Evolutionary conservation across 306 rosid genomes (phyloP), one percentile per base, ranked within the genome.

Genomic region (Erythrophleum fordii): DNA sequence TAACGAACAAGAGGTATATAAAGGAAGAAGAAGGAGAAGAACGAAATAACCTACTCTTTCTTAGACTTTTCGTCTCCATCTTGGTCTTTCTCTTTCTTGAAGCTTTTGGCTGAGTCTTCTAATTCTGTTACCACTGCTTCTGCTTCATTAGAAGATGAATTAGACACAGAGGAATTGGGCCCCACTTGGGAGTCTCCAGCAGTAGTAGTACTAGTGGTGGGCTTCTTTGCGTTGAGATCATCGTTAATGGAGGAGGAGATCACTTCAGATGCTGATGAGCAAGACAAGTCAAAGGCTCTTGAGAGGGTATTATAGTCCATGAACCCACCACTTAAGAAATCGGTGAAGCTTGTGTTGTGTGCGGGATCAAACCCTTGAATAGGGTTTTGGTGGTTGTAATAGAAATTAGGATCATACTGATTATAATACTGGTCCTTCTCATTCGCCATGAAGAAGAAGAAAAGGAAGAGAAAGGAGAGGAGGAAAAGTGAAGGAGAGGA

Each of bases 211-310:
- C 49, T n/a, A 37, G 49, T 42, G 31, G 8, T 25, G 26, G 66
- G 73, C 34, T 75, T 85, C 58, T 77, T 80, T 49, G 53, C 48
- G 37, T 74, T 83, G 61, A 55, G 61, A 6, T 55, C 59, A 22
- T 84, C 86, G 58, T 87, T 86, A 62, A 87, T 79, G 52, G 89
- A 82, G 13, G 93, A 79, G 3, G 93, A 89, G 70, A 89, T 75
- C 34, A 90, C 88, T 84, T 90, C 91, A 68, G 97, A 83, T 3
- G 72, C 72, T 39, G 97, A 88, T 5, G 97, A 91, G 55, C 97
- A 93, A 44, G 99, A 86, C 88, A 93, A 62, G 84, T 91, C 97
- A 72, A 95, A 95, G 76, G 96, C 98, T 83, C 67, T 88, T 0
- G 98, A 91, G 72, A 91, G 92, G 31, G 85, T 82, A 83, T 86